Conservation (phyloP, 805 yeast species). For the Schizosaccharomyces cryophilus region DNA sequence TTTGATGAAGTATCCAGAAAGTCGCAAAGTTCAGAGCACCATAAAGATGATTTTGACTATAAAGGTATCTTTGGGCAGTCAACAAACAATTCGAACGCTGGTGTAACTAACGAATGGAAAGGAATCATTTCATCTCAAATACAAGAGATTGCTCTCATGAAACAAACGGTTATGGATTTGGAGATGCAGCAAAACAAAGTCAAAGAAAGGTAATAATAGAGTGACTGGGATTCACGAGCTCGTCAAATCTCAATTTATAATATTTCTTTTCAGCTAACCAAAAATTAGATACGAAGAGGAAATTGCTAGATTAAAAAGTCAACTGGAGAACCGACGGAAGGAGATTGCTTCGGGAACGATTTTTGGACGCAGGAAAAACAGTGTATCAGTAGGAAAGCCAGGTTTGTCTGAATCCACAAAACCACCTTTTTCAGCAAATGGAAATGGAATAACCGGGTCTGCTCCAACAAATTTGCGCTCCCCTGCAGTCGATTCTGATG, state of each 20-base stretch:
- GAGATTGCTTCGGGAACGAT: slow-evolving; percentile 7
- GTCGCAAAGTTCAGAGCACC: slow-evolving; percentile 62
- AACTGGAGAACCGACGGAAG: slow-evolving; percentile 63
- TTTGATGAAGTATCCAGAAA: slow-evolving; percentile 65
- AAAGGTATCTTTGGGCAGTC: slow-evolving; percentile 20
- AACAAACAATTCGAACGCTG: too few species aligned
- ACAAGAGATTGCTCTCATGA: slow-evolving; percentile 75
- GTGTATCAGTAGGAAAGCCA: background rate
- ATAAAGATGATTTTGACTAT: slow-evolving; percentile 77
- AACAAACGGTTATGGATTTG: slow-evolving; percentile 80
- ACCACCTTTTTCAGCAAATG: background rate
- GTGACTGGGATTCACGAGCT: slow-evolving; percentile 66
- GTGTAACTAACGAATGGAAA: too few species aligned
- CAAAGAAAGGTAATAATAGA: slow-evolving; percentile 59
- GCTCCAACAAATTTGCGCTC: background rate
- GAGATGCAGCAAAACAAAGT: slow-evolving; percentile 85
- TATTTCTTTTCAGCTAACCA: slow-evolving; percentile 22
- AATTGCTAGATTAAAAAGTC: slow-evolving; percentile 60
- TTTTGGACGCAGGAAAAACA: background rate
- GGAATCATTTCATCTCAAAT: slow-evolving; percentile 26
- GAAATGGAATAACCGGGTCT: background rate
- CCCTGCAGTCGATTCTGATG: background rate
- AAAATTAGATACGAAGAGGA: slow-evolving; percentile 55
- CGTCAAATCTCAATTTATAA: too few species aligned
- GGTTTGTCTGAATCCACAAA: background rate